Percentiles rank a stretch among this genome's conserved stretches.
These are phyloP conservation scores for Cladosporium colombiae DNA, from an alignment of 2,329 filamentous ascomycete genomes.

Conservation along the genomic window DNA sequence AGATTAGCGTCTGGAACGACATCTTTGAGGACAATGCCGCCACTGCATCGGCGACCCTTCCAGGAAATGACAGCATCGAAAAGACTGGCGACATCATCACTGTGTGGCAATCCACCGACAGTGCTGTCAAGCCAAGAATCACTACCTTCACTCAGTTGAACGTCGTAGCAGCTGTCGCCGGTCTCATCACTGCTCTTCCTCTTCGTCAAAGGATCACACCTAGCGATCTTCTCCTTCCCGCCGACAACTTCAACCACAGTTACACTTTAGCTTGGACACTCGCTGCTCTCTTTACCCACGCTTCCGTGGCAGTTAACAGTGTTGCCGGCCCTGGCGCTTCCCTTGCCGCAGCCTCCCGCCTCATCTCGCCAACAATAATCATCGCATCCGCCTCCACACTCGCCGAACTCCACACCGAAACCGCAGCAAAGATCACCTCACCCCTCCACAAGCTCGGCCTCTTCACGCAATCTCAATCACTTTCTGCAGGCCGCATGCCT, in stretches of 20 bases:
- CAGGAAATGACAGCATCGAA: conserved; percentile 58
- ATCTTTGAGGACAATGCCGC: conserved; percentile 71
- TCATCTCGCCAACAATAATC: conserved; percentile 78
- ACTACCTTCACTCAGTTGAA: conserved; percentile 82
- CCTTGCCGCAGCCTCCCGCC: conserved; percentile 70
- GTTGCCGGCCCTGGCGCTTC: conserved; percentile 74
- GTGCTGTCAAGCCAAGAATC: conserved; percentile 58
- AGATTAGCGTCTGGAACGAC: conserved; percentile 91
- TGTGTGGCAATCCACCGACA: conserved; percentile 62
- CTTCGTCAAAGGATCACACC: conserved; percentile 70
- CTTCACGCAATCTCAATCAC: conserved; percentile 67
- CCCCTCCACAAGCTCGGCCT: conserved; percentile 67
- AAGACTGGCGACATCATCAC: conserved; percentile 56
- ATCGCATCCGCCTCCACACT: conserved; percentile 76
- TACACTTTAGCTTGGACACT: conserved; percentile 80
- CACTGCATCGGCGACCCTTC: conserved; percentile 63
- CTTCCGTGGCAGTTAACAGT: conserved; percentile 84
- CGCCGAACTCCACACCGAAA: conserved; percentile 64
- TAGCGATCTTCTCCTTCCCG: conserved; percentile 80
- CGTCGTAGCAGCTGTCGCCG: conserved; percentile 81
- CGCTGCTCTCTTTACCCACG: conserved; percentile 78
- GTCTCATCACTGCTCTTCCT: conserved; percentile 74
- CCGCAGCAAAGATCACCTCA: conserved; percentile 57
- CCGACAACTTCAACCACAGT: conserved; percentile 75
- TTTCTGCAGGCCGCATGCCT: conserved; percentile 76